Evolutionary conservation across 2,329 filamentous ascomycete genomes (phyloP).

Genomic region (Cladophialophora bantiana): DNA sequence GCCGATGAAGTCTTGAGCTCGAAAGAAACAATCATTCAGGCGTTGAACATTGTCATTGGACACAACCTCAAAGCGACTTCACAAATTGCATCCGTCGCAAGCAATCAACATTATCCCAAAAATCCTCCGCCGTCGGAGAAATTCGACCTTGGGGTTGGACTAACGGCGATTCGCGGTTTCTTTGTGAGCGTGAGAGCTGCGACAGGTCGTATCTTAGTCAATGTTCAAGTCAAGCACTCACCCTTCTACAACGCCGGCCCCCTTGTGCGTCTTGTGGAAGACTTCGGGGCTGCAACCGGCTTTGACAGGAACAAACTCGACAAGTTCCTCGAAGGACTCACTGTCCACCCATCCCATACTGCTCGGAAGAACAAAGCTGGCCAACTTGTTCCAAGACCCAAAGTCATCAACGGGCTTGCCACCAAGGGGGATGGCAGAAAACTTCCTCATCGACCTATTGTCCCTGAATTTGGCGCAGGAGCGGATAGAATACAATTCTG

Average conservation of each 20-base stretch:
- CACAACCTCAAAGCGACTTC: constrained; percentile 8
- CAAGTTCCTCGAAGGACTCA: neutral
- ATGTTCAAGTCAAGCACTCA: constrained; percentile 10
- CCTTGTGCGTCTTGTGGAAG: neutral
- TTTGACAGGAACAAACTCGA: neutral
- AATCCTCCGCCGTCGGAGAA: neutral
- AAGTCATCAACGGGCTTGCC: constrained; percentile 6
- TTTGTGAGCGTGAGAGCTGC: constrained; percentile 14
- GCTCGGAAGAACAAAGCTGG: neutral
- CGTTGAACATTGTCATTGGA: constrained; percentile 14
- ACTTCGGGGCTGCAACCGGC: neutral
- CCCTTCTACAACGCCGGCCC: constrained; percentile 12
- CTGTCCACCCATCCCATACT: constrained; percentile 1
- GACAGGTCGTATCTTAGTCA: constrained; percentile 6
- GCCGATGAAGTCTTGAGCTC: neutral
- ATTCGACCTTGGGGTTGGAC: neutral
- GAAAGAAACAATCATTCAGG: constrained; percentile 13
- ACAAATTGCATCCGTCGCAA: neutral
- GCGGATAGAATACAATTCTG: constrained; percentile 64
- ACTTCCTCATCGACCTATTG: constrained; percentile 47
- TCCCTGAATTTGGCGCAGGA: constrained; percentile 52
- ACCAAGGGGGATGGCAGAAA: neutral
- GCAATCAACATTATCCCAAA: constrained; percentile 2
- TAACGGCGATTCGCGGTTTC: constrained; percentile 12
- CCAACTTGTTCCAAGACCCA: neutral